phyloP scores from a whole-genome alignment of 2,329 filamentous ascomycete genomes.

The Beauveria varroae region DNA sequence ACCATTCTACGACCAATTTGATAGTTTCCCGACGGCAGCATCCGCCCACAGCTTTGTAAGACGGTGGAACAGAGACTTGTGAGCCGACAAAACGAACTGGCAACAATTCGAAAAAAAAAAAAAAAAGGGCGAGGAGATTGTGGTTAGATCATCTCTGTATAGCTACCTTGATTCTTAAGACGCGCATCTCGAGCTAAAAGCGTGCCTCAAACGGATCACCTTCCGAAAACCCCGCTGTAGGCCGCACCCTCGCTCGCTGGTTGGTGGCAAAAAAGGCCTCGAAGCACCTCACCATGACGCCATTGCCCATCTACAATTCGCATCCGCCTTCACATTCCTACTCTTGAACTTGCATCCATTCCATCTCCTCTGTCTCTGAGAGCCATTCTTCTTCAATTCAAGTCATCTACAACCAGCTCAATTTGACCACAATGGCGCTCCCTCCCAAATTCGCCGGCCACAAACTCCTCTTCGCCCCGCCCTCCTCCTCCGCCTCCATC shows the following conservation, averaged over 20 bases:
- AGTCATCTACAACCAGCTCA: too few species aligned
- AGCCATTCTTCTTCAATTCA: neutral
- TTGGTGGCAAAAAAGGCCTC: neutral
- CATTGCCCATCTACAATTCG: neutral
- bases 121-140: too few species aligned
- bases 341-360: neutral
- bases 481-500: slow-evolving; percentile 24
- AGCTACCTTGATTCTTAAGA: neutral
- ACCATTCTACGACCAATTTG: neutral
- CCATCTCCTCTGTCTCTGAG: neutral
- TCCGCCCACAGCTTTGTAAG: neutral
- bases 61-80: too few species aligned
- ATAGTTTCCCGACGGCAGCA: neutral
- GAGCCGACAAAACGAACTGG: neutral
- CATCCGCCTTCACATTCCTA: neutral
- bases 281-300: slow-evolving; percentile 5
- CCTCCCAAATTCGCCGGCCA: slow-evolving; percentile 71
- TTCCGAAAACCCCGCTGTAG: neutral
- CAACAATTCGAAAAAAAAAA: neutral
- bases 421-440: slow-evolving; percentile 52
- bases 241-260: neutral
- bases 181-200: neutral
- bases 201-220: neutral
- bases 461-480: slow-evolving; percentile 46
- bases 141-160: neutral